Evolutionary conservation across 129 eudicot genomes (phyloP), one percentile per base, ranked within the genome.

Genomic region (Artemisia argyi): DNA sequence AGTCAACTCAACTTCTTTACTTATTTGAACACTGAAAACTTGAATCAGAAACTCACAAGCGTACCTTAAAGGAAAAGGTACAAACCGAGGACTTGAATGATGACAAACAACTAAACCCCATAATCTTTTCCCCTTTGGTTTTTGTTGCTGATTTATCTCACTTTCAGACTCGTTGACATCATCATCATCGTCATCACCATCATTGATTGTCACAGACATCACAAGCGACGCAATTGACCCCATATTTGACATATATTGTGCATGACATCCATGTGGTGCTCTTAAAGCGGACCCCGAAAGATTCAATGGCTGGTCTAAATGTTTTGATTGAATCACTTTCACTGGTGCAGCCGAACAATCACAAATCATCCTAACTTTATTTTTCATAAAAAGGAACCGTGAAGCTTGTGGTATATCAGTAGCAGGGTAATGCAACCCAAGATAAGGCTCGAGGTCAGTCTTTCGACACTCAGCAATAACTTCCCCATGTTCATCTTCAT

Each of bases 91-190:
- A 70, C 78, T 82, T 10, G 89, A 80, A 65, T 91, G 96, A 80
- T 91, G 97, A 54, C 97, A 91, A 70, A 88, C 96, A 15, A 91
- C 96, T 68, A 91, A 86, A 69, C 97, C 97, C 97, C 97, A 91
- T 66, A 91, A 75, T 26, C 86, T 86, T 76, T 85, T 88, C 50
- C 87, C 88, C 77, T 50, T 78, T 55, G 71, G 77, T 28, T 66
- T 17, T 44, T 71, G 57, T 62, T 76, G 92, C 50, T 74, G 85
- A 79, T 80, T 67, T 56, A 78, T 75, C 26, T 69, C 83, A 0
- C 85, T 81, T 22, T 81, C 85, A 0, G 74, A 73, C 76, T 88
- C 96, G 24, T 91, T 86, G 14, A 22, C 78, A 54, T 79, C 81
- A 4, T 85, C 95, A 32, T 79, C 52, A 18, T 76, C 73, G 22